A percentile compares a stretch with the other conserved stretches of the same genome.
Conservation (phyloP, 208 protist species). For the Acanthamoeba castellanii region DNA sequence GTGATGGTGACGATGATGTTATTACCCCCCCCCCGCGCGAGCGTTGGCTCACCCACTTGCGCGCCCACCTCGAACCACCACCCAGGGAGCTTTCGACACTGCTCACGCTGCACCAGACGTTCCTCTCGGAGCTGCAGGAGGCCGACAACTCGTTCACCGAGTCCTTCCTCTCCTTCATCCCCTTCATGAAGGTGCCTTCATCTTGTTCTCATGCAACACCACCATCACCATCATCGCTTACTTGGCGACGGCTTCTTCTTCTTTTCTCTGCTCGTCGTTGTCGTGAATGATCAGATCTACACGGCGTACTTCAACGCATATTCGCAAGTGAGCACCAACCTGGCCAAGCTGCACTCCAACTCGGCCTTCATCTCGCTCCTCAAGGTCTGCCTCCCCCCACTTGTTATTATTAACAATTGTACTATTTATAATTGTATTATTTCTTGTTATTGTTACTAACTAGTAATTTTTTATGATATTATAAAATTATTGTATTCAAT, state of each 20-base stretch:
- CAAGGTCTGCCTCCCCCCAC: conserved; percentile 1
- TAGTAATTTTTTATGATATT: no score
- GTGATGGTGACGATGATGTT: no score
- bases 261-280: background rate
- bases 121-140: conserved; percentile 56
- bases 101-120: conserved; percentile 54
- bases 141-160: background rate
- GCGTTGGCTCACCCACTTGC: background rate
- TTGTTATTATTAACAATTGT: background rate
- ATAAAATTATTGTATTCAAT: no score
- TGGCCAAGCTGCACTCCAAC: background rate
- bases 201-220: background rate
- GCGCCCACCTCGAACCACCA: background rate
- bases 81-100: conserved; percentile 31
- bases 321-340: background rate
- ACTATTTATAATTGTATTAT: background rate
- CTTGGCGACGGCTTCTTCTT: background rate
- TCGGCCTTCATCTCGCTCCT: conserved; percentile 19
- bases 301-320: conserved; percentile 38
- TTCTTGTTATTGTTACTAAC: no score
- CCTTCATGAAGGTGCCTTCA: conserved; percentile 48
- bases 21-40: background rate
- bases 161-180: conserved; percentile 12
- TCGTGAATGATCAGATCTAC: background rate
- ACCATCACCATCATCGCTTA: background rate